Conservation (phyloP, 768 basidiomycete genomes). For the Lactarius vividus region DNA sequence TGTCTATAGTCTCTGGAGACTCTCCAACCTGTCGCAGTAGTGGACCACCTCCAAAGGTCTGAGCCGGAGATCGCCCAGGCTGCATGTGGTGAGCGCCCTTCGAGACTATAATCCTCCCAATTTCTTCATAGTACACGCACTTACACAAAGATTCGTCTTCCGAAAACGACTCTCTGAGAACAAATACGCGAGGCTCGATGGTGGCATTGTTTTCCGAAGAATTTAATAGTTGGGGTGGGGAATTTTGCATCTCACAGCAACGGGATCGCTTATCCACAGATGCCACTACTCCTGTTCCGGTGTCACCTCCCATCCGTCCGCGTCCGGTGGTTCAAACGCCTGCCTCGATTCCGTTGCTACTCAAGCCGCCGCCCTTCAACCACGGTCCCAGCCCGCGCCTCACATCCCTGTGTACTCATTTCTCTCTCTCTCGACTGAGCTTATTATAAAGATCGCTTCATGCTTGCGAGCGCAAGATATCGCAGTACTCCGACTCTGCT, state of each 20-base stretch:
- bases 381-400: too few relatives aligned
- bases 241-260: background rate
- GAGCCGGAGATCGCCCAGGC: background rate
- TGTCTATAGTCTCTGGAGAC: background rate
- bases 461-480: too few relatives aligned
- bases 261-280: too few relatives aligned
- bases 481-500: background rate
- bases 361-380: too few relatives aligned
- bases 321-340: too few relatives aligned
- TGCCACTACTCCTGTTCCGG: too few relatives aligned
- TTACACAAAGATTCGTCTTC: background rate
- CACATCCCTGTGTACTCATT: background rate
- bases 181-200: too few relatives aligned
- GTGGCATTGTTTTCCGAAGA: background rate
- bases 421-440: conserved; percentile 12
- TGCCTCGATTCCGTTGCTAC: too few relatives aligned
- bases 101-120: background rate
- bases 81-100: background rate
- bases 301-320: too few relatives aligned
- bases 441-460: conserved; percentile 8
- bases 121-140: background rate
- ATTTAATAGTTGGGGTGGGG: background rate
- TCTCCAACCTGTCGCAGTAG: background rate
- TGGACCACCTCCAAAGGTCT: background rate
- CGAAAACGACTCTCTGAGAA: background rate